Conservation (phyloP, 1,139 yeast genomes). For the Saccharomyces hybrid region DNA sequence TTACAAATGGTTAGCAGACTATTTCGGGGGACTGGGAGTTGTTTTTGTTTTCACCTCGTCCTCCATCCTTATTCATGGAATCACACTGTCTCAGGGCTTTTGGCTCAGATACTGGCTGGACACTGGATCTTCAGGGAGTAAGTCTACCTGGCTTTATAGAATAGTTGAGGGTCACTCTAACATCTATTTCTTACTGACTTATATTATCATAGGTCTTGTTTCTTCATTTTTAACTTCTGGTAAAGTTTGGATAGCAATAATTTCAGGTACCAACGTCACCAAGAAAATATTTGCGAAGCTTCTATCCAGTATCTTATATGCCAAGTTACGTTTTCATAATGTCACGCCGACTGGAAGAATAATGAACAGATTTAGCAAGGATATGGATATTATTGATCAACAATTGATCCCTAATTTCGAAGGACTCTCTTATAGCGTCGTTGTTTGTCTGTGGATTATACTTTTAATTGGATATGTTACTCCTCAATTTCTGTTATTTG, state of each 20-base stretch:
- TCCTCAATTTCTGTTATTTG: constrained; percentile 76
- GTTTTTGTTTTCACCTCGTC: constrained; percentile 42
- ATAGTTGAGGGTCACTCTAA: constrained; percentile 33
- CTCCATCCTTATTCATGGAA: constrained; percentile 28
- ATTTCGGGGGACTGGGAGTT: constrained; percentile 53
- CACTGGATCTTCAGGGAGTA: not conserved
- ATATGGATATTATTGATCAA: constrained; percentile 88
- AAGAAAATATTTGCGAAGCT: constrained; percentile 61
- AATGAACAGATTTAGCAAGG: constrained; percentile 95
- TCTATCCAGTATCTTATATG: constrained; percentile 57
- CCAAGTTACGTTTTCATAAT: constrained; percentile 84
- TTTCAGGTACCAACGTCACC: constrained; percentile 75
- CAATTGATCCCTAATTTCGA: constrained; percentile 77
- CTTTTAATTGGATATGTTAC: constrained; percentile 71
- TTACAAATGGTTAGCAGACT: constrained; percentile 55
- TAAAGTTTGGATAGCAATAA: constrained; percentile 55
- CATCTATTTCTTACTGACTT: constrained; percentile 57
- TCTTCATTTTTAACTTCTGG: constrained; percentile 49
- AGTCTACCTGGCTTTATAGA: constrained; percentile 4
- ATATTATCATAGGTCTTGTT: constrained; percentile 58
- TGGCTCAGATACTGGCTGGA: not conserved
- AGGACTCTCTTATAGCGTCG: constrained; percentile 58
- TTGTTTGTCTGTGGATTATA: constrained; percentile 63
- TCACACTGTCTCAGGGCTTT: constrained; percentile 14
- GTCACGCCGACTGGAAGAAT: constrained; percentile 94